Evolutionary conservation across 176 grass and related monocot species (phyloP), one percentile per base, ranked within the genome.

Genomic region (Eragrostis nindensis): DNA sequence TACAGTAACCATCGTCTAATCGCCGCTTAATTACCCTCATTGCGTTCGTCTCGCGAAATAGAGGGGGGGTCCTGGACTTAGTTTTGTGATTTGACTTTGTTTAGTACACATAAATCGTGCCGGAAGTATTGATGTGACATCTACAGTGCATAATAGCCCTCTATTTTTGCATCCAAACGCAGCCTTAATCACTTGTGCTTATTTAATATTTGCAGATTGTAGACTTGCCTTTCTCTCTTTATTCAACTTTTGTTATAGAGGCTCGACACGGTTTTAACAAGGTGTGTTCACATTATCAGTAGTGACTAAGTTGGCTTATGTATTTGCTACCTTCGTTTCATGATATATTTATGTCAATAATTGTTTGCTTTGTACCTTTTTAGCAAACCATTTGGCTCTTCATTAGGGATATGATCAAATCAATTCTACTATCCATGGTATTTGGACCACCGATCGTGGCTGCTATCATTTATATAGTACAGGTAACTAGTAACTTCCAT

Each of bases 331-430:
- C 13, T 69, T 61, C 24, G 38, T 75, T 79, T 52, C 16, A 47
- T 73, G 29, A 76, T 42, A 19, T 79, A 66, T 78, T 74, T 76
- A 48, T 63, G 54, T 75, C 53, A 39, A 65, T 39, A 62, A 41
- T 57, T 90, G 45, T 84, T 70, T 82, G 25, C 9, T 74, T 74
- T 56, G 24, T 4, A 64, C 48, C 7, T 70, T 84, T 55, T 76
- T 78, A 99, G 96, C 96, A 99, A 99, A 95, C 97, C 60, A 82
- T 96, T 88, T 91, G 89, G 93, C 86, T 99, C 73, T 99, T 93
- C 85, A 66, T 96, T 72, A 86, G 88, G 78, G 97, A 99, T 81
- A 93, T 93, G 75, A 62, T 99, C 40, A 96, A 99, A 84, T 93
- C 89, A 84, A 92, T 99, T 86, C 83, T 91, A 67, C 85, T 99